A percentile compares a stretch with the other conserved stretches of the same genome.
Evolutionary conservation across 371 early-diverging fungal genomes (phyloP).

Genomic region (Mortierella sp.): DNA sequence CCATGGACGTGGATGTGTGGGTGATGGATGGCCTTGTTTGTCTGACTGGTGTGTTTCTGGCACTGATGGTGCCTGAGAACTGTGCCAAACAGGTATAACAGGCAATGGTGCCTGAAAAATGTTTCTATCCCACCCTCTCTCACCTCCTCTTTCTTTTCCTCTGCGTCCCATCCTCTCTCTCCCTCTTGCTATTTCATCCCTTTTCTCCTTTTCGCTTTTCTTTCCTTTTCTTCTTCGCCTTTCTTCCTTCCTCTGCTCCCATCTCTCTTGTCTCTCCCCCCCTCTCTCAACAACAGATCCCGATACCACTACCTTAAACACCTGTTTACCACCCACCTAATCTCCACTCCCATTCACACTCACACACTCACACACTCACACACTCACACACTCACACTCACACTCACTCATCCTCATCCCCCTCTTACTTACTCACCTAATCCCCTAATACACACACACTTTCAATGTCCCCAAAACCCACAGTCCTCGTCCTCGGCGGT

Average conservation of each 20-base stretch:
- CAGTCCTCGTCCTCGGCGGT: slow-evolving; percentile 84
- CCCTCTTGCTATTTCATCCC: not conserved
- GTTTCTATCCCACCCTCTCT: not conserved
- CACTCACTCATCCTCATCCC: not conserved
- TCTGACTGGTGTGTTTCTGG: not conserved
- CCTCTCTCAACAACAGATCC: slow-evolving; percentile 2
- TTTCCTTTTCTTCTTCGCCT: not conserved
- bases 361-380: no score
- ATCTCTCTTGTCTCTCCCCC: not conserved
- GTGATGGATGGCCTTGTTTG: not conserved
- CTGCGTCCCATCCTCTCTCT: not conserved
- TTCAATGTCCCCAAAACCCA: slow-evolving; percentile 54
- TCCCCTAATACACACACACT: not conserved
- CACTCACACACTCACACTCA: not conserved
- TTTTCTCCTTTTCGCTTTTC: not conserved
- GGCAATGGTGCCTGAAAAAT: not conserved
- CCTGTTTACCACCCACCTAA: not conserved
- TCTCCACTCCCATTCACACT: not conserved
- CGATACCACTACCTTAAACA: slow-evolving; percentile 7
- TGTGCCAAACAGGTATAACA: no score
- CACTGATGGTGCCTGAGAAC: not conserved
- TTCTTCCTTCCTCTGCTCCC: not conserved
- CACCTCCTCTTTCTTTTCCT: not conserved
- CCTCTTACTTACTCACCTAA: slow-evolving; percentile 11
- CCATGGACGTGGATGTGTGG: not conserved